Evolutionary conservation across 371 early-diverging fungal species (phyloP), one percentile per base, ranked within the genome.

Genomic region (Circinella umbellata): DNA sequence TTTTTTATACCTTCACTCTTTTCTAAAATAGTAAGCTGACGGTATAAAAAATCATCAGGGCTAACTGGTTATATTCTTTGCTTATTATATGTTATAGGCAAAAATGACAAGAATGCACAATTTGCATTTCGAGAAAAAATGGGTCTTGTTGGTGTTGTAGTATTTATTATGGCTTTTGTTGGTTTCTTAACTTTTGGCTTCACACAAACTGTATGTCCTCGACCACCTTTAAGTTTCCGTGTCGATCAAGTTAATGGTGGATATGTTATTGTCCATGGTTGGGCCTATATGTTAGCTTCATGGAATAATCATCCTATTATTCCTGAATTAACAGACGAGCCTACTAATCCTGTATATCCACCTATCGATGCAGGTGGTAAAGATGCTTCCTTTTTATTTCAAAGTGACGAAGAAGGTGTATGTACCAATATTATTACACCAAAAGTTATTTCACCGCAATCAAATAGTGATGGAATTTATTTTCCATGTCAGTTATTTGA

Each of bases 41-140:
- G 47, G 47, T 3, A 11, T 47, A 15, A 15, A 47, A 47, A 27
- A 27, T 27, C 27, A 27, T 27, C 27, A 27, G 2, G 0, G 2
- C 27, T 27, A 27, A 27, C 27, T 27, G 27, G 2, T 27, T 27
- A 27, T 27, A 27, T 27, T 27, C 2, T 27, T 27, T 27, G 2
- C 27, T 27, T 27, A 27, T 27, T 27, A 27, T 42, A 20, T 62
- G 13, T 6, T 66, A 13, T 72, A 86, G 87, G 89, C 46, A 87
- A 83, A 73, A 74, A 76, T 53, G 84, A 86, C 61, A 68, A 77
- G 38, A 83, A 78, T 35, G 80, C 89, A 13, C 93, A 89, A 76
- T 92, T 89, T 69, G 97, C 95, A 17, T 95, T 92, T 88, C 81
- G 94, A 74, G 95, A 95, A 76, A 95, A 95, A 69, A 91, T 94